A percentile compares a stretch with the other conserved stretches of the same genome.
These are phyloP conservation scores for Metschnikowia matae DNA, from an alignment of 805 yeast species.

Conservation along the genomic window DNA sequence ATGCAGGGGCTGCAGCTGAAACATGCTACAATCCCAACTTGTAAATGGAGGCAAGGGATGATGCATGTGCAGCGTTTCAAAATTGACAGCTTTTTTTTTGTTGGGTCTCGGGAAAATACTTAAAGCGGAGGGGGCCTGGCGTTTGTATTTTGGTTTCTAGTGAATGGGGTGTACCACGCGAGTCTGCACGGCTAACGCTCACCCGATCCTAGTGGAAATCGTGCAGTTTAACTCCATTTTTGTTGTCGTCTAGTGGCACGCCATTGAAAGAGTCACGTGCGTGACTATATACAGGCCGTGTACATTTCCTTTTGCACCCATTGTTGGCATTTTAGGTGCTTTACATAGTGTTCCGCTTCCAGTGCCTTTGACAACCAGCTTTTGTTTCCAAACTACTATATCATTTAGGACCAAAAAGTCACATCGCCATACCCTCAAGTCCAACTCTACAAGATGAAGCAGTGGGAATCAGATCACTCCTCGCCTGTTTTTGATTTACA, in stretches of 20 bases:
- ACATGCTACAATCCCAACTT: neutral
- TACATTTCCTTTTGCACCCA: neutral
- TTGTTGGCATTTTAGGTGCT: neutral
- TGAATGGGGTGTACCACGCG: neutral
- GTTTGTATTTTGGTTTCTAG: neutral
- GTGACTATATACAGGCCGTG: neutral
- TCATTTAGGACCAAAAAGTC: neutral
- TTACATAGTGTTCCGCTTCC: neutral
- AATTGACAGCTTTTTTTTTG: neutral
- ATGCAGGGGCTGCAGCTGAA: neutral
- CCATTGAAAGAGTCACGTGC: neutral
- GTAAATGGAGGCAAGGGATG: neutral
- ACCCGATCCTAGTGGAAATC: neutral
- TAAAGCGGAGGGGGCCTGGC: neutral
- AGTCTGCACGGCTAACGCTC: neutral
- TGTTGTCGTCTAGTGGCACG: neutral
- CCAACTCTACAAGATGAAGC: neutral
- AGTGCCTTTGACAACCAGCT: neutral
- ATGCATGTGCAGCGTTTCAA: neutral
- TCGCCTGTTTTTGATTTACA: neutral
- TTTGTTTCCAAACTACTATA: neutral
- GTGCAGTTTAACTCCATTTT: neutral
- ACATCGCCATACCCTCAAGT: neutral
- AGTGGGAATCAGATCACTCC: neutral
- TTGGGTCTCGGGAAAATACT: neutral